Evolutionary conservation across 148 eudicot genomes (phyloP).

Genomic region (Rhododendron simsii): DNA sequence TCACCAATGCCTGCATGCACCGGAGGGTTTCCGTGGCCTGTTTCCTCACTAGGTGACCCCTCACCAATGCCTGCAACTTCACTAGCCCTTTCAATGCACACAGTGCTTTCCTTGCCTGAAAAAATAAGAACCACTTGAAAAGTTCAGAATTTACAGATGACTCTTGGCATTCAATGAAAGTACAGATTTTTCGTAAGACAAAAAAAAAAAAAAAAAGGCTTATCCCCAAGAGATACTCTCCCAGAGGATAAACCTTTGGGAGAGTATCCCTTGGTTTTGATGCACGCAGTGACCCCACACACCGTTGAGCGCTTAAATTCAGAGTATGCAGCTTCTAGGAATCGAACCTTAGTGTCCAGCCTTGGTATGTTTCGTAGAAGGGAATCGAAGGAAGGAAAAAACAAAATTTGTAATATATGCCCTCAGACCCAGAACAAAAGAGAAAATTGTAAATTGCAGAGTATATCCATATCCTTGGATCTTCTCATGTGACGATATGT

Average conservation of each 20-base stretch:
- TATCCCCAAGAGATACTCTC: no score
- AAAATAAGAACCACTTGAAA: not conserved
- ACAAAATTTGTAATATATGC: not conserved
- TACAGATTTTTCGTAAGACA: not conserved
- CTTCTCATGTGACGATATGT: not conserved
- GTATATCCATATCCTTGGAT: not conserved
- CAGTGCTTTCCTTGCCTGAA: slow-evolving; percentile 85
- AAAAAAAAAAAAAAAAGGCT: no score
- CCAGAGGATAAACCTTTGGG: no score
- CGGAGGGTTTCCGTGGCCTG: slow-evolving; percentile 82
- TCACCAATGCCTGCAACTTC: slow-evolving; percentile 87
- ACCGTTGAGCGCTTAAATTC: no score
- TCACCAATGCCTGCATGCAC: slow-evolving; percentile 84
- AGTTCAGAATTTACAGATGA: not conserved
- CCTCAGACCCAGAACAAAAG: not conserved
- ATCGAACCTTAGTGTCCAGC: no score
- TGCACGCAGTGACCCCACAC: no score
- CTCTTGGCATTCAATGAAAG: not conserved
- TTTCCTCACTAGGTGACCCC: slow-evolving; percentile 87
- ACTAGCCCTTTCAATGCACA: slow-evolving; percentile 81
- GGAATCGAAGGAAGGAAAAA: not conserved
- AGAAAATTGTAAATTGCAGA: not conserved
- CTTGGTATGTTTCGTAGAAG: no score
- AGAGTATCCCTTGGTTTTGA: no score
- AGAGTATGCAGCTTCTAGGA: no score